These are phyloP conservation scores for Ophiostoma angusticollis DNA, from an alignment of 2,329 filamentous ascomycete genomes.

Conservation along the genomic window DNA sequence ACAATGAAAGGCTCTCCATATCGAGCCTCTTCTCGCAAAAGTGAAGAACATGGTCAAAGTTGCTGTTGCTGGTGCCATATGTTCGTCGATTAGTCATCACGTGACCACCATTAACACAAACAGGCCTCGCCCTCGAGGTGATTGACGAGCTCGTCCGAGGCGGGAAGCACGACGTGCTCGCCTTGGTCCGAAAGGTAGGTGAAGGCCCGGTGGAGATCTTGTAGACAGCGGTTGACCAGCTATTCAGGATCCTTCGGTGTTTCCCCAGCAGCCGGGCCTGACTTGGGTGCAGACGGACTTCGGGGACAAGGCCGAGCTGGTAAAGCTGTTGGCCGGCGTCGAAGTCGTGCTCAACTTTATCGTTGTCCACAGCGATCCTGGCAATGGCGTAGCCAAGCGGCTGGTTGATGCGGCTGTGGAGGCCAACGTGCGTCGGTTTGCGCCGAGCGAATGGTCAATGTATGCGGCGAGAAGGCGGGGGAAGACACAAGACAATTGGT, in stretches of 20 bases:
- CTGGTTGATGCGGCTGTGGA: conserved; percentile 46
- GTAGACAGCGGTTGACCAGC: too few relatives aligned
- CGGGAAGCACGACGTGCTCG: conserved; percentile 6
- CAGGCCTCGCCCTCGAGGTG: conserved; percentile 8
- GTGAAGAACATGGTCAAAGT: conserved; percentile 9
- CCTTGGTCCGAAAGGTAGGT: conserved; percentile 1
- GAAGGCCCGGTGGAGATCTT: too few relatives aligned
- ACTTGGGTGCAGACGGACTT: conserved; percentile 5
- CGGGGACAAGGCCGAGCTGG: conserved; percentile 9
- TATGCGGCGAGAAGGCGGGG: too few relatives aligned
- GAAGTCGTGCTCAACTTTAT: conserved; percentile 9
- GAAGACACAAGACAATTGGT: too few relatives aligned
- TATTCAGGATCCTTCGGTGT: conserved; percentile 1
- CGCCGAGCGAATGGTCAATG: conserved; percentile 46
- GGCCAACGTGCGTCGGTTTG: conserved; percentile 47
- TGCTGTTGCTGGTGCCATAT: conserved; percentile 3
- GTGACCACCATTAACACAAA: background rate
- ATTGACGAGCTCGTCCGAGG: conserved; percentile 5
- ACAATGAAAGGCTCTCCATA: too few relatives aligned
- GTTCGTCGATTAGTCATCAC: too few relatives aligned
- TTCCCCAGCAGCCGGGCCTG: conserved; percentile 5
- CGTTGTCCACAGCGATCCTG: conserved; percentile 3
- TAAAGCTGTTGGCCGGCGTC: conserved; percentile 5
- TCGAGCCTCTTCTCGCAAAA: too few relatives aligned
- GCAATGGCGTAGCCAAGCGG: conserved; percentile 11